Conservation (phyloP, 306 rosid species). For the Comarum palustre region DNA sequence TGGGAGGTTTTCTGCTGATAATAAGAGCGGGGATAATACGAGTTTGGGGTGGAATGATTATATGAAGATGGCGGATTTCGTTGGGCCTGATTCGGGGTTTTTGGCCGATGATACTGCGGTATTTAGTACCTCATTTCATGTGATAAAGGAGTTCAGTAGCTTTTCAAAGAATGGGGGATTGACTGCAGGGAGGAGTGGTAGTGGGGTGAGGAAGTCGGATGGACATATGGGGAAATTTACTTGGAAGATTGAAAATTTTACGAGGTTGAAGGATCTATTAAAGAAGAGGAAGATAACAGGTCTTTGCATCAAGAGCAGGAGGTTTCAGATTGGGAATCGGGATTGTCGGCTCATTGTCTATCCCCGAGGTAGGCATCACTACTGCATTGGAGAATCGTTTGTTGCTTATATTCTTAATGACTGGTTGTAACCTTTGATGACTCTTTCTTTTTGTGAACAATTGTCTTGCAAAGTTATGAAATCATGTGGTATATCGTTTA, state of each 20-base stretch:
- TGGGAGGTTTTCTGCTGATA: conserved; percentile 95
- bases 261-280: conserved; percentile 86
- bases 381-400: conserved; percentile 14
- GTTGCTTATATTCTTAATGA: not conserved
- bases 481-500: conserved; percentile 28
- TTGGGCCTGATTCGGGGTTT: conserved; percentile 80
- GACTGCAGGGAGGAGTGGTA: conserved; percentile 64
- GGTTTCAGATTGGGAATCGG: conserved; percentile 93
- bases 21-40: conserved; percentile 95
- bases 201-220: conserved; percentile 83
- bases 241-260: conserved; percentile 94
- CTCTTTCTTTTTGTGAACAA: conserved; percentile 15
- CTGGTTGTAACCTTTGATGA: conserved; percentile 23
- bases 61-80: conserved; percentile 89
- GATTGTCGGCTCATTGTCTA: conserved; percentile 98
- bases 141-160: conserved; percentile 85
- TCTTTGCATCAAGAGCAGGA: conserved; percentile 94
- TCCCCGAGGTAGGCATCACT: conserved; percentile 80
- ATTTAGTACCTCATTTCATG: conserved; percentile 91
- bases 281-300: conserved; percentile 98
- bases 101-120: conserved; percentile 79
- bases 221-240: conserved; percentile 94
- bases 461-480: conserved; percentile 17
- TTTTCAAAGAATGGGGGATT: conserved; percentile 86
- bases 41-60: conserved; percentile 99